Percentiles rank a stretch among this genome's conserved stretches.
These are phyloP conservation scores for Ustilago loliicola DNA, from an alignment of 1,284 basidiomycete genomes.

Conservation along the genomic window DNA sequence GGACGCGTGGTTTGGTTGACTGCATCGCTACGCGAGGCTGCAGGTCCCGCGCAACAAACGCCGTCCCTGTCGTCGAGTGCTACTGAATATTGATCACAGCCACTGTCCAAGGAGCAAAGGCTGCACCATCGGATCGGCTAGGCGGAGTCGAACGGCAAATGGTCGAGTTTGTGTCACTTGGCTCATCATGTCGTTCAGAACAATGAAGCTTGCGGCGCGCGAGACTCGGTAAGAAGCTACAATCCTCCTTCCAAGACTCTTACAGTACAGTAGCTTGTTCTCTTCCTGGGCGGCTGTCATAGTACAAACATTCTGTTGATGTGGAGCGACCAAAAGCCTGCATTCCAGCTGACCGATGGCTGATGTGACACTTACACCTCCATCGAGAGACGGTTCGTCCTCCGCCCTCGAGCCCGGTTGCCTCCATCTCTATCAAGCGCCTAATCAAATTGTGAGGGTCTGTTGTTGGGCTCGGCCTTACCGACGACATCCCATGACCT, in stretches of 20 bases:
- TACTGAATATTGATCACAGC: too few relatives aligned
- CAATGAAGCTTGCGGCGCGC: neutral
- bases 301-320: neutral
- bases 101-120: neutral
- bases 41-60: neutral
- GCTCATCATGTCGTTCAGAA: neutral
- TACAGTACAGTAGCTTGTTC: too few relatives aligned
- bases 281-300: neutral
- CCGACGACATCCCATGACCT: neutral
- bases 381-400: too few relatives aligned
- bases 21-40: conserved; percentile 4
- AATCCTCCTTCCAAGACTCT: neutral
- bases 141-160: conserved; percentile 1
- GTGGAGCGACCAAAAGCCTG: conserved; percentile 2
- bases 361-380: neutral
- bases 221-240: neutral
- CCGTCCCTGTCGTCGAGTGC: neutral
- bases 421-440: neutral
- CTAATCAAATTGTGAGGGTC: neutral
- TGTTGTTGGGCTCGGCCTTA: neutral
- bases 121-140: conserved; percentile 7
- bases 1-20: conserved; percentile 5
- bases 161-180: conserved; percentile 3
- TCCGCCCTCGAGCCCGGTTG: neutral
- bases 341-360: conserved; percentile 8